Evolutionary conservation across 2,329 filamentous ascomycete genomes (phyloP).

Genomic region (Colletotrichum somersetense): DNA sequence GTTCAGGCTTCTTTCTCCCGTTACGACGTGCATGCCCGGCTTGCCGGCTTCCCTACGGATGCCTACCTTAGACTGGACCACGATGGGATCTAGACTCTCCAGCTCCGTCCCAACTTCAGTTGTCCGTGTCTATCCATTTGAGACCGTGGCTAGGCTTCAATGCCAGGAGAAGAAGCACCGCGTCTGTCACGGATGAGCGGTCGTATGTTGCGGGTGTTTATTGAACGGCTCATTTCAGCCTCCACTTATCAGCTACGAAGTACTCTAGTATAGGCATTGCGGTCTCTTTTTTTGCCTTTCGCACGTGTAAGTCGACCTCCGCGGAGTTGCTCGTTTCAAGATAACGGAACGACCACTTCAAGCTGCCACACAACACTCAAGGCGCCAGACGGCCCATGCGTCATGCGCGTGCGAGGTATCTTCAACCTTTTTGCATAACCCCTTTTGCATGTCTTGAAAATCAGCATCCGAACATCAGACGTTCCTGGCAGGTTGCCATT

Average conservation of each 20-base stretch:
- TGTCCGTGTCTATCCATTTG: not conserved
- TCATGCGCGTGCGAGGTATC: constrained; percentile 9
- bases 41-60: constrained; percentile 18
- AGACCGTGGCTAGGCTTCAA: not conserved
- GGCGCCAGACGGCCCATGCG: constrained; percentile 23
- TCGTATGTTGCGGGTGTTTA: constrained; percentile 35
- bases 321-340: constrained; percentile 39
- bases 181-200: constrained; percentile 13
- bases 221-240: constrained; percentile 32
- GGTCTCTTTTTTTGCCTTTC: constrained; percentile 35
- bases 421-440: constrained; percentile 16
- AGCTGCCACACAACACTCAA: constrained; percentile 17
- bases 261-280: constrained; percentile 3
- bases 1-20: constrained; percentile 35
- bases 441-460: not conserved
- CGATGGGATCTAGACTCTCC: constrained; percentile 28
- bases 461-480: not conserved
- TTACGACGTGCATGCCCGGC: constrained; percentile 34
- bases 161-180: not conserved
- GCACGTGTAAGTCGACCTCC: constrained; percentile 34
- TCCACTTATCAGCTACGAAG: constrained; percentile 16
- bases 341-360: constrained; percentile 34
- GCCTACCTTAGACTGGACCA: constrained; percentile 10
- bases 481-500: not conserved
- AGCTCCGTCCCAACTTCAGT: constrained; percentile 6